Percentiles rank a stretch among this genome's conserved stretches.
These are phyloP conservation scores for Nicotiana obtusifolia DNA, from an alignment of 257 asterid genomes.

Conservation along the genomic window DNA sequence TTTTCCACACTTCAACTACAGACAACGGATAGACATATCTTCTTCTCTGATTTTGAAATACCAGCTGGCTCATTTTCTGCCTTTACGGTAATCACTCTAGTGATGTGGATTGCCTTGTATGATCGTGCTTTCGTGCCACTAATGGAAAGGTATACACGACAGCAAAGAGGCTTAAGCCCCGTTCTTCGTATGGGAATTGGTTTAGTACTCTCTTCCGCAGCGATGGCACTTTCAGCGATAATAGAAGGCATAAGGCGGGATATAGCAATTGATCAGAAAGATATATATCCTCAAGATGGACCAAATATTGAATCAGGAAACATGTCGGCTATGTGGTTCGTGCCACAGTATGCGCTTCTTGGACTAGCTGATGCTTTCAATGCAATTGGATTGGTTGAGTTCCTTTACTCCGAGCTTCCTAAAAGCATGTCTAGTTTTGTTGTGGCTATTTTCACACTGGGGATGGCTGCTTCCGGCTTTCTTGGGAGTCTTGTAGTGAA, in stretches of 20 bases:
- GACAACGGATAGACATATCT: conserved; percentile 14
- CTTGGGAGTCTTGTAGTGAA: conserved; percentile 16
- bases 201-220: conserved; percentile 3
- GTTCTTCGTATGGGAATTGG: conserved; percentile 21
- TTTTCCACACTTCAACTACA: conserved; percentile 7
- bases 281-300: background rate
- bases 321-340: conserved; percentile 25
- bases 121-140: conserved; percentile 11
- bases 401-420: conserved; percentile 19
- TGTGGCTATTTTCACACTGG: conserved; percentile 15
- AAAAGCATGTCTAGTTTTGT: conserved; percentile 25
- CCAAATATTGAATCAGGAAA: background rate
- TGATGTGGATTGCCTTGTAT: conserved; percentile 9
- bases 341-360: conserved; percentile 9
- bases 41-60: conserved; percentile 14
- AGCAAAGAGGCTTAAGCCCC: conserved; percentile 14
- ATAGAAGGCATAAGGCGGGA: conserved; percentile 6
- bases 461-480: conserved; percentile 12
- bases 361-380: conserved; percentile 24
- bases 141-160: background rate
- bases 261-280: conserved; percentile 2
- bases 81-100: conserved; percentile 3
- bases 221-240: conserved; percentile 14
- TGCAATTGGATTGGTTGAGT: conserved; percentile 18
- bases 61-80: conserved; percentile 24